Evolutionary conservation across 768 basidiomycete genomes (phyloP), one percentile per base, ranked within the genome.

Genomic region (Phylloporus sp.): DNA sequence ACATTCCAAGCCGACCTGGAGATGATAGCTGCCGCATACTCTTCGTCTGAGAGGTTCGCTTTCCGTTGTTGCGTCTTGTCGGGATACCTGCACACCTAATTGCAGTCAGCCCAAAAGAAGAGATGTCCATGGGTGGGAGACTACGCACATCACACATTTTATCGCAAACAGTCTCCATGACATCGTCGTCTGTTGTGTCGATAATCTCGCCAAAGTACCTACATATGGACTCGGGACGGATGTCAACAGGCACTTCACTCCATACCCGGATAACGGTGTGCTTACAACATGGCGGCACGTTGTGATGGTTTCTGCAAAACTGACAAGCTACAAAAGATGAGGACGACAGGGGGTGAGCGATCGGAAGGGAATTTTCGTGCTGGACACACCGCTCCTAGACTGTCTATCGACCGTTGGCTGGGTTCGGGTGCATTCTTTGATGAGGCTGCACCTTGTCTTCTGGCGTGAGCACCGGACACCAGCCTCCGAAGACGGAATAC

Each of bases 141-240:
- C 1, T 4, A 64, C 81, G 21, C 57, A 89, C 89, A 61, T 92
- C 90, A 56, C 90, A 92, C 86, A 90, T 90, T 38, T 72, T 70
- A 42, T 83, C 65, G 55, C 90, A 92, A 54, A 86, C 80, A 5
- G 58, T 57, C 44, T 72, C 73, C 42, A 75, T 62, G 10, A 71
- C 48, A 7, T 69, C 70, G 9, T 68, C 54, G 52, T 84, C 72
- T 10, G 58, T 63, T 7, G 66, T 56, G 51, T 86, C 74, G 29
- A 89, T 77, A 1, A 56, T 50, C 64, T 91, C 90, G 1, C 86
- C 90, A 53, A 92, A 91, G 60, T 87, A 89, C 37, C 78, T 79
- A 58, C 90, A 90, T 48, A 91, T 82, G 2, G 75, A 71, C 85
- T 90, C 41, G 37, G 9, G 9, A 35, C 5, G 14, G 11, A 17